These are phyloP conservation scores for Blastomyces silverae DNA, from an alignment of 2,329 filamentous ascomycete species.

Conservation along the genomic window DNA sequence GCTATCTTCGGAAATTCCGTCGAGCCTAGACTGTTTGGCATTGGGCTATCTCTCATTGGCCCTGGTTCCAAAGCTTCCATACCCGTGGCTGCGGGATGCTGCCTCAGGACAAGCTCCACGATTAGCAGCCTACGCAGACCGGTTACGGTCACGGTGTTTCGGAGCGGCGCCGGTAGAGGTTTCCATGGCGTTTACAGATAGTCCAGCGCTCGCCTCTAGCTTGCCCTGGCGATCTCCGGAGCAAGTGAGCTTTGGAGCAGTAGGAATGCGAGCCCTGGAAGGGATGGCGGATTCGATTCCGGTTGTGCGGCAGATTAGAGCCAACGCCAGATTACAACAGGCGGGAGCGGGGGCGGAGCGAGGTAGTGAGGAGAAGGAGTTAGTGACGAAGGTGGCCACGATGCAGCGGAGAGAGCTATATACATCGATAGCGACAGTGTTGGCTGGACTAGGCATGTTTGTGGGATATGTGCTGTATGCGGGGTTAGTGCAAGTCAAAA, in stretches of 20 bases:
- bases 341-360: conserved; percentile 26
- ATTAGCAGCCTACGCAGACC: conserved; percentile 42
- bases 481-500: conserved; percentile 23
- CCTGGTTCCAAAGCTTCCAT: conserved; percentile 54
- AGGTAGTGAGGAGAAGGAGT: conserved; percentile 24
- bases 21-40: conserved; percentile 69
- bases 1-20: conserved; percentile 47
- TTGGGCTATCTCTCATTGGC: conserved; percentile 75
- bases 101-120: conserved; percentile 47
- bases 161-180: conserved; percentile 25
- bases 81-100: conserved; percentile 55
- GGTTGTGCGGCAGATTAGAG: conserved; percentile 33
- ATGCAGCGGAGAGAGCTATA: conserved; percentile 32
- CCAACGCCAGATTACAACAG: conserved; percentile 35
- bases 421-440: conserved; percentile 33
- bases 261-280: conserved; percentile 33
- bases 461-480: conserved; percentile 34
- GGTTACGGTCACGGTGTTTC: conserved; percentile 35
- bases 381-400: conserved; percentile 25
- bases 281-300: conserved; percentile 35
- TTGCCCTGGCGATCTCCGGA: conserved; percentile 36
- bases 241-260: conserved; percentile 28
- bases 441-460: conserved; percentile 32
- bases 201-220: conserved; percentile 16
- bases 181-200: conserved; percentile 10